Evolutionary conservation across 441 rosid genomes (phyloP).

Genomic region (Erysimum cheiri): DNA sequence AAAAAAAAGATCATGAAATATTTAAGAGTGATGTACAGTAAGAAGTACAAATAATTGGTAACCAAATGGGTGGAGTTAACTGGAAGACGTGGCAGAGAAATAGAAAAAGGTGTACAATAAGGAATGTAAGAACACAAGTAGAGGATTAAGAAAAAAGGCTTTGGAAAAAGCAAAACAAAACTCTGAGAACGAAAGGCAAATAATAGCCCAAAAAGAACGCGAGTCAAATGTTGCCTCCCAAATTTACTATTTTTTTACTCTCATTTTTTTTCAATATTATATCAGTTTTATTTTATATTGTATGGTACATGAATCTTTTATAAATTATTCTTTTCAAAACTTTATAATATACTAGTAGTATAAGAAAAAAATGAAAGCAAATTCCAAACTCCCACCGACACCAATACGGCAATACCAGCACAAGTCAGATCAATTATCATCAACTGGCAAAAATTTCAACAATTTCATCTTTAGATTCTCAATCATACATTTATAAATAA

Average conservation of each 20-base stretch:
- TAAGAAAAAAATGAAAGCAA: slow-evolving; percentile 2
- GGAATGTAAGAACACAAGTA: slow-evolving; percentile 24
- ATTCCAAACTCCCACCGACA: slow-evolving; percentile 40
- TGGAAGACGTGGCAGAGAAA: slow-evolving; percentile 19
- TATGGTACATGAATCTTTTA: not conserved
- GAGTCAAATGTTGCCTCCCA: slow-evolving; percentile 40
- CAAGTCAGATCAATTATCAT: slow-evolving; percentile 31
- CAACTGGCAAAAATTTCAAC: slow-evolving; percentile 32
- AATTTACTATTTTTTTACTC: not conserved
- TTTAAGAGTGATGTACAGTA: not conserved
- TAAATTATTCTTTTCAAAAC: not conserved
- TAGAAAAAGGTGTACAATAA: slow-evolving; percentile 25
- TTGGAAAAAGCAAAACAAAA: slow-evolving; percentile 23
- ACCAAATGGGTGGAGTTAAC: slow-evolving; percentile 13
- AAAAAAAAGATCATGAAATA: not conserved
- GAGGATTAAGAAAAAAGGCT: slow-evolving; percentile 22
- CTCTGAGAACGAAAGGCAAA: slow-evolving; percentile 28
- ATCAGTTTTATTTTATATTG: not conserved
- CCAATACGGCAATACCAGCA: slow-evolving; percentile 32
- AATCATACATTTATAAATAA: slow-evolving; percentile 28
- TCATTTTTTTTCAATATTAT: not conserved
- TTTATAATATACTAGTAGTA: not conserved
- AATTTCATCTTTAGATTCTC: slow-evolving; percentile 24
- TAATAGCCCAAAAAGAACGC: slow-evolving; percentile 36
- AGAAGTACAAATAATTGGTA: slow-evolving; percentile 8